Evolutionary conservation across 495 filamentous ascomycete genomes (phyloP).

Genomic region (Evernia prunastri): DNA sequence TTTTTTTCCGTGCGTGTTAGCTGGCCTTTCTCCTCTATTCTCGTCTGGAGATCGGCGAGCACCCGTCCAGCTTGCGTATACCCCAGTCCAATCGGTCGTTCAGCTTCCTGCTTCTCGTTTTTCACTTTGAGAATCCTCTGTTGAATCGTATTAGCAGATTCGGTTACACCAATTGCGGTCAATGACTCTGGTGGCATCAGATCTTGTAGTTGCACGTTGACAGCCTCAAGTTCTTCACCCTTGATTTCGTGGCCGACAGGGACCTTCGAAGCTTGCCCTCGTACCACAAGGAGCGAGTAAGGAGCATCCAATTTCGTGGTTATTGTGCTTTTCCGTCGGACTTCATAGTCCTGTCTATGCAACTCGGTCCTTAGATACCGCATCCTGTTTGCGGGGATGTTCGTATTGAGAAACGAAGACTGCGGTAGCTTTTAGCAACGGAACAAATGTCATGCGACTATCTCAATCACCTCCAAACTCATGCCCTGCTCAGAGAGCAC

Average conservation of each 20-base stretch:
- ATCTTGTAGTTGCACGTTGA: background rate
- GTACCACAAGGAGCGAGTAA: conserved; percentile 2
- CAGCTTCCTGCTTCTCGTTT: background rate
- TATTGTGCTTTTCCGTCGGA: background rate
- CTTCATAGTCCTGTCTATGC: background rate
- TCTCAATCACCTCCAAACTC: conserved; percentile 26
- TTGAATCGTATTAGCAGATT: background rate
- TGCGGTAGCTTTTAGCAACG: background rate
- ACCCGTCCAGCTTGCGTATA: background rate
- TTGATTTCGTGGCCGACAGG: background rate
- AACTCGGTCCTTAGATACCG: background rate
- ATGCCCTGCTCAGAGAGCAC: conserved; percentile 47
- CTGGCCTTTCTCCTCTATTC: background rate
- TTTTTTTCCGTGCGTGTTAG: background rate
- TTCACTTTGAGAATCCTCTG: background rate
- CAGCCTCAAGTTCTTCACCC: background rate
- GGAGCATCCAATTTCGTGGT: conserved; percentile 18
- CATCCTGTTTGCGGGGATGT: conserved; percentile 1
- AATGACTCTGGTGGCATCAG: background rate
- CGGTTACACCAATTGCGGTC: background rate
- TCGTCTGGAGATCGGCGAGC: background rate
- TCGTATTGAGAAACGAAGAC: conserved; percentile 3
- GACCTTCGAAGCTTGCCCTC: conserved; percentile 1
- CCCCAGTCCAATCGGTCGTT: background rate
- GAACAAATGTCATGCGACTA: background rate